phyloP scores from a whole-genome alignment of 2,329 filamentous ascomycete genomes.

The Curvularia lunata region DNA sequence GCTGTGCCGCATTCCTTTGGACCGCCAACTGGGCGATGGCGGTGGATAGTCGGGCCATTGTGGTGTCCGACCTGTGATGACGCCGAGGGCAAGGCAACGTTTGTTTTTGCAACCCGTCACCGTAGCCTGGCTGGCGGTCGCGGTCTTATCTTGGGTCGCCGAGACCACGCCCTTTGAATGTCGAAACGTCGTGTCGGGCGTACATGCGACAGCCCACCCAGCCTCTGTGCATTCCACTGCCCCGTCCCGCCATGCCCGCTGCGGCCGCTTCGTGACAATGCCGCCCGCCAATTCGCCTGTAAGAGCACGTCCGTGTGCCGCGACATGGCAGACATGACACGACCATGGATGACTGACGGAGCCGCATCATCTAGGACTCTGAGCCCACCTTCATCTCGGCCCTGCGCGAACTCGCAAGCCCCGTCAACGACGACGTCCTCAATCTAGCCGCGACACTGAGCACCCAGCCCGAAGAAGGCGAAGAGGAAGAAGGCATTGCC shows the following conservation, averaged over 20 bases:
- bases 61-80: constrained; percentile 2
- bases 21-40: constrained; percentile 10
- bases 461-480: constrained; percentile 35
- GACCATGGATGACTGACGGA: constrained; percentile 30
- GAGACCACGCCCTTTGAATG: constrained; percentile 9
- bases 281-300: constrained; percentile 47
- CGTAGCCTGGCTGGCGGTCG: not conserved
- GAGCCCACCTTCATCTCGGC: constrained; percentile 55
- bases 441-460: constrained; percentile 59
- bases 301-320: constrained; percentile 13
- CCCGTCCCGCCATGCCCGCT: constrained; percentile 22
- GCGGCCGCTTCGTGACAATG: constrained; percentile 32
- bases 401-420: constrained; percentile 55
- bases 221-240: not conserved
- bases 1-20: constrained; percentile 14
- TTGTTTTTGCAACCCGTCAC: constrained; percentile 14
- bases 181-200: constrained; percentile 15
- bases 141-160: constrained; percentile 1
- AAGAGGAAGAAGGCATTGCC: constrained; percentile 26
- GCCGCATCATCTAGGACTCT: constrained; percentile 30
- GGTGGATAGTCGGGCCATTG: constrained; percentile 8
- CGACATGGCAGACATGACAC: constrained; percentile 3
- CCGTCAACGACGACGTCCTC: constrained; percentile 51
- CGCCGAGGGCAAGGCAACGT: constrained; percentile 2
- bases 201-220: constrained; percentile 13